Percentiles rank a stretch among this genome's conserved stretches.
Evolutionary conservation across 176 grass and related monocot species (phyloP).

Genomic region (Lolium multiflorum): DNA sequence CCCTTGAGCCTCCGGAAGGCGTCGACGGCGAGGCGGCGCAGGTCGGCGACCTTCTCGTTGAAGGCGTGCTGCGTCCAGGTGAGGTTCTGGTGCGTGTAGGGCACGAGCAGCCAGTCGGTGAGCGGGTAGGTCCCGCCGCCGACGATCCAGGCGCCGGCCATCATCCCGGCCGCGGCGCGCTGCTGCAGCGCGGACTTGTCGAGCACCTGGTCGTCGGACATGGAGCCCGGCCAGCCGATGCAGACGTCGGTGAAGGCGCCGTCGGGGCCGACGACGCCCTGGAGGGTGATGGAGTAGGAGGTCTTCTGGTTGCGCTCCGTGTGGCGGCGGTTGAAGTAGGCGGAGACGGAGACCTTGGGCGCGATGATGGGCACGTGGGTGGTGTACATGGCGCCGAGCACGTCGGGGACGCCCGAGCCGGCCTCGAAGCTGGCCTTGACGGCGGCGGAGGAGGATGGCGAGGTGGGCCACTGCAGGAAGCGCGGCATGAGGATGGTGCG

Average conservation of each 20-base stretch:
- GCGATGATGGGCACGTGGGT: slow-evolving; percentile 79
- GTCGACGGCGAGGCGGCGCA: slow-evolving; percentile 50
- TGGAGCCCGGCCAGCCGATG: slow-evolving; percentile 72
- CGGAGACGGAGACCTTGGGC: slow-evolving; percentile 57
- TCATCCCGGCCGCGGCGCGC: slow-evolving; percentile 60
- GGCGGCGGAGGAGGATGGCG: background rate
- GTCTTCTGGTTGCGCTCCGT: slow-evolving; percentile 69
- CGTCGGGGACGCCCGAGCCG: slow-evolving; percentile 39
- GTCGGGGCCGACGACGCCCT: slow-evolving; percentile 69
- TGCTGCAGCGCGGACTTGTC: slow-evolving; percentile 63
- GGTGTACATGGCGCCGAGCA: slow-evolving; percentile 69
- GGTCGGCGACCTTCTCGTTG: slow-evolving; percentile 69
- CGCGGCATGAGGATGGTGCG: slow-evolving; percentile 62
- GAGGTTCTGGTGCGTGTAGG: slow-evolving; percentile 65
- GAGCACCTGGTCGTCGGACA: slow-evolving; percentile 69
- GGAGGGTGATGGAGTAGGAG: slow-evolving; percentile 72
- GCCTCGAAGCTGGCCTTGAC: slow-evolving; percentile 54
- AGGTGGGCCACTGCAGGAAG: slow-evolving; percentile 60
- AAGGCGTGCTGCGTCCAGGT: slow-evolving; percentile 81
- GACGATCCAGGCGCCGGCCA: slow-evolving; percentile 56
- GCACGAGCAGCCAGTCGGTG: slow-evolving; percentile 61
- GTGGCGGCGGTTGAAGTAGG: slow-evolving; percentile 69
- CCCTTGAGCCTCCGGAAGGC: slow-evolving; percentile 59
- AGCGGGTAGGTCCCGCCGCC: slow-evolving; percentile 63
- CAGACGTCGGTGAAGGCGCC: slow-evolving; percentile 70